Conservation (phyloP, 768 basidiomycete species). For the Trametes sanguinea region DNA sequence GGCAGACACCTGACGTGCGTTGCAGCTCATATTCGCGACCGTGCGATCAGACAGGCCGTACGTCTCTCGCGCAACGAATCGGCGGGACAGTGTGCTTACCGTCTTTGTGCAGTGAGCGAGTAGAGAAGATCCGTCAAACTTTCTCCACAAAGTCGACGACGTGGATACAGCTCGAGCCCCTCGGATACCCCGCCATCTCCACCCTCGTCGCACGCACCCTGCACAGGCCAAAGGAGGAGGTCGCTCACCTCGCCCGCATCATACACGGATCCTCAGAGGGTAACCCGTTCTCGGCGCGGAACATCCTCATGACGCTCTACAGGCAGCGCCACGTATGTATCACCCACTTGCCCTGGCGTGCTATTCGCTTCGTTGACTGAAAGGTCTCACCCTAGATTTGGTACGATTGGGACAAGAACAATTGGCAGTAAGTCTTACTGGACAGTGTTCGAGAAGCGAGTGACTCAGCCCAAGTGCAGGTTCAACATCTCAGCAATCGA, state of each 20-base stretch:
- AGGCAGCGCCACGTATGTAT: slow-evolving; percentile 58
- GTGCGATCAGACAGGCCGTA: slow-evolving; percentile 58
- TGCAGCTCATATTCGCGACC: slow-evolving; percentile 65
- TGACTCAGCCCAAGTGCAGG: slow-evolving; percentile 32
- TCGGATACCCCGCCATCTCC: slow-evolving; percentile 57
- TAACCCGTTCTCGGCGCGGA: slow-evolving; percentile 71
- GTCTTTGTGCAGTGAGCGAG: slow-evolving; percentile 35
- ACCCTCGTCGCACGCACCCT: slow-evolving; percentile 64
- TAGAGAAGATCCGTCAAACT: slow-evolving; percentile 56
- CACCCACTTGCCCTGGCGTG: not conserved
- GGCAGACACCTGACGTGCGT: slow-evolving; percentile 11
- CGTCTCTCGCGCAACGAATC: slow-evolving; percentile 14
- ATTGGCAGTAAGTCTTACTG: slow-evolving; percentile 56
- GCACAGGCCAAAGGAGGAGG: slow-evolving; percentile 59
- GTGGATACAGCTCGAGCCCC: slow-evolving; percentile 67
- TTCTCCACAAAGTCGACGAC: slow-evolving; percentile 61
- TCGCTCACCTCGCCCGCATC: slow-evolving; percentile 53
- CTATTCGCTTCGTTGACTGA: not conserved
- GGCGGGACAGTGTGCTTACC: not conserved
- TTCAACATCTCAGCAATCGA: slow-evolving; percentile 61
- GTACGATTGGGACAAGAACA: slow-evolving; percentile 65
- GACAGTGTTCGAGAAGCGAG: not conserved
- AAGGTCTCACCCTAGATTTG: slow-evolving; percentile 45
- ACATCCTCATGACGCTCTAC: slow-evolving; percentile 62
- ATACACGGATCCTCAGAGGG: slow-evolving; percentile 61